These are phyloP conservation scores for Candida peoriensis DNA, from an alignment of 805 yeast species.

Conservation along the genomic window DNA sequence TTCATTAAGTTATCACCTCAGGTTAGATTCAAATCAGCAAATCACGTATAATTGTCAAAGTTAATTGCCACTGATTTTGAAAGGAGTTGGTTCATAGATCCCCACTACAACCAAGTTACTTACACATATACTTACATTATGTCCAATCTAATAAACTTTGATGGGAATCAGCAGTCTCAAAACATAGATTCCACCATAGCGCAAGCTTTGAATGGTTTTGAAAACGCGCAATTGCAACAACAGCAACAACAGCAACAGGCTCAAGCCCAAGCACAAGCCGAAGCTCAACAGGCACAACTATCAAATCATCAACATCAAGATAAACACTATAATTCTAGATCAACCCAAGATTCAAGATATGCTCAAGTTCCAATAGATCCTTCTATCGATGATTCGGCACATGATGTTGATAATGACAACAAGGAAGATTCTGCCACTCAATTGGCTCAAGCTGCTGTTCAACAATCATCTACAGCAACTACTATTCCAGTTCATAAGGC, in stretches of 20 bases:
- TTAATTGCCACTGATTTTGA: too few relatives aligned
- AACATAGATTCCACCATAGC: slow-evolving; percentile 12
- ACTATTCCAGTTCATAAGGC: too few relatives aligned
- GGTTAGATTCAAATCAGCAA: too few relatives aligned
- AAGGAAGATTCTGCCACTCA: slow-evolving; percentile 6
- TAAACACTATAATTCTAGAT: not conserved
- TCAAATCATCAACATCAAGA: slow-evolving; percentile 3
- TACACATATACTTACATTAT: too few relatives aligned
- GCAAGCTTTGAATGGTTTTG: slow-evolving; percentile 13
- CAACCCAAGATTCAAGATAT: slow-evolving; percentile 4
- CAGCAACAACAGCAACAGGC: slow-evolving; percentile 13
- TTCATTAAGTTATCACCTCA: too few relatives aligned
- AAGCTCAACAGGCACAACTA: slow-evolving; percentile 8
- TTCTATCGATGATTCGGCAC: slow-evolving; percentile 16
- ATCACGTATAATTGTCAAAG: too few relatives aligned
- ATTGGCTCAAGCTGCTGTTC: slow-evolving; percentile 21
- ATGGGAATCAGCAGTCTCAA: slow-evolving; percentile 8
- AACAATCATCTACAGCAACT: slow-evolving; percentile 15
- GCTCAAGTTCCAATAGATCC: slow-evolving; percentile 22
- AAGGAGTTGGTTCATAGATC: too few relatives aligned
- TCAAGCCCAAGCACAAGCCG: too few relatives aligned
- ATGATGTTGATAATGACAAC: slow-evolving; percentile 7
- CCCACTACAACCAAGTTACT: too few relatives aligned
- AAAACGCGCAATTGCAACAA: slow-evolving; percentile 8
- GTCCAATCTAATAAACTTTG: slow-evolving; percentile 12